Conservation (phyloP, 495 filamentous ascomycete species). For the Penicillium taxi region DNA sequence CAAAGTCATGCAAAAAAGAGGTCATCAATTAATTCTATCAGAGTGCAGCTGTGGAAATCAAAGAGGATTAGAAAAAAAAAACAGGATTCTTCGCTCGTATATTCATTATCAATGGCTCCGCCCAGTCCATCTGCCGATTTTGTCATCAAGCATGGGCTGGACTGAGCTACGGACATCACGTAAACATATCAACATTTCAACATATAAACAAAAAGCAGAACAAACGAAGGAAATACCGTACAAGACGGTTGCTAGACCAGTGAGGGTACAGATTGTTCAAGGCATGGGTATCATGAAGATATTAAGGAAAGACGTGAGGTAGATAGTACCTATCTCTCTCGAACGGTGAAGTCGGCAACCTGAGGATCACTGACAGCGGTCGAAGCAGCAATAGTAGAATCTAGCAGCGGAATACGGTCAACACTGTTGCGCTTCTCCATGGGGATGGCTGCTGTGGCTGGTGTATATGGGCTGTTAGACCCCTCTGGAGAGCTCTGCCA, state of each 20-base stretch:
- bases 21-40: no score
- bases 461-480: constrained; percentile 21
- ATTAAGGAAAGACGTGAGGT: constrained; percentile 2
- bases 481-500: constrained; percentile 60
- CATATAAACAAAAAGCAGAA: no score
- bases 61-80: no score
- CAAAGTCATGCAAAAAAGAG: no score
- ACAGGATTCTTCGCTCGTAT: no score
- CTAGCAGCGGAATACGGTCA: constrained; percentile 37
- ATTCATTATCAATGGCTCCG: no score
- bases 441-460: constrained; percentile 10
- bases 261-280: constrained; percentile 4
- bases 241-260: background rate
- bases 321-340: constrained; percentile 23
- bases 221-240: background rate
- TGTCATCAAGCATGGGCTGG: no score
- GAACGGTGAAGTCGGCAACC: constrained; percentile 10
- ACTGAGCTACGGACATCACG: no score
- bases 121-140: no score
- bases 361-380: constrained; percentile 17
- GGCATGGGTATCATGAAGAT: constrained; percentile 14
- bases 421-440: constrained; percentile 29
- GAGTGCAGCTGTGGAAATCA: no score
- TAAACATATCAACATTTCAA: no score
- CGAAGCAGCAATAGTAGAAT: constrained; percentile 20